These are phyloP conservation scores for Aspergillus sp. DNA, from an alignment of 2,329 filamentous ascomycete genomes.

Conservation along the genomic window DNA sequence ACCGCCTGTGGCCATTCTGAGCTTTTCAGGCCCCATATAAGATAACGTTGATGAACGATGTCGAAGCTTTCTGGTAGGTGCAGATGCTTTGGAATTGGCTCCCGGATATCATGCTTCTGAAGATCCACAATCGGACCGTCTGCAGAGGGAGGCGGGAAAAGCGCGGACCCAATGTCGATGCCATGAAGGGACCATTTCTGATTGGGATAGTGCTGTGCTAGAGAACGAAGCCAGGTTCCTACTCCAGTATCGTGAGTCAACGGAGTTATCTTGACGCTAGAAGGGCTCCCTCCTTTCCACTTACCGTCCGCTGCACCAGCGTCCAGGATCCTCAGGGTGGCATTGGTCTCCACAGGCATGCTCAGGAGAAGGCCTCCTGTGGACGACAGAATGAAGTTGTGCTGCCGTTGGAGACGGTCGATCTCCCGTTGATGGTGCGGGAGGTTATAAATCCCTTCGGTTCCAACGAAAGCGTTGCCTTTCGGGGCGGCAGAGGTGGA, in stretches of 20 bases:
- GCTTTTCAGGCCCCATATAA: constrained; percentile 16
- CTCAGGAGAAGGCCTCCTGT: constrained; percentile 7
- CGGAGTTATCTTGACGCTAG: not conserved
- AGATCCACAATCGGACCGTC: not conserved
- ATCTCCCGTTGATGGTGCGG: constrained; percentile 16
- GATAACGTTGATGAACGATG: constrained; percentile 13
- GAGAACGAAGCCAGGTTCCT: constrained; percentile 15
- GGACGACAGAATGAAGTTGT: constrained; percentile 14
- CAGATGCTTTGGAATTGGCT: constrained; percentile 10
- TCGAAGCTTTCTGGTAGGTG: constrained; percentile 10
- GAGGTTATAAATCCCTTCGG: constrained; percentile 16
- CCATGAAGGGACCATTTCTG: constrained; percentile 6
- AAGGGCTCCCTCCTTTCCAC: not conserved
- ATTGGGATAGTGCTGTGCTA: constrained; percentile 6
- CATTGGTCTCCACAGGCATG: not conserved
- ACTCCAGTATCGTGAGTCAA: not conserved
- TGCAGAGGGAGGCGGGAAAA: constrained; percentile 2
- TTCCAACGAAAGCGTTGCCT: constrained; percentile 10
- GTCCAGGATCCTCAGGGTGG: constrained; percentile 8
- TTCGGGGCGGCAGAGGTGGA: not conserved
- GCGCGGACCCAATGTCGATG: constrained; percentile 12
- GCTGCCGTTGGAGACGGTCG: constrained; percentile 13
- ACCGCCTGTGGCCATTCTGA: constrained; percentile 13
- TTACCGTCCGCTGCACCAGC: constrained; percentile 17
- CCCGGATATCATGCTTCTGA: constrained; percentile 10